phyloP scores from a whole-genome alignment of 176 grass and related monocot species.

The Lolium perenne region DNA sequence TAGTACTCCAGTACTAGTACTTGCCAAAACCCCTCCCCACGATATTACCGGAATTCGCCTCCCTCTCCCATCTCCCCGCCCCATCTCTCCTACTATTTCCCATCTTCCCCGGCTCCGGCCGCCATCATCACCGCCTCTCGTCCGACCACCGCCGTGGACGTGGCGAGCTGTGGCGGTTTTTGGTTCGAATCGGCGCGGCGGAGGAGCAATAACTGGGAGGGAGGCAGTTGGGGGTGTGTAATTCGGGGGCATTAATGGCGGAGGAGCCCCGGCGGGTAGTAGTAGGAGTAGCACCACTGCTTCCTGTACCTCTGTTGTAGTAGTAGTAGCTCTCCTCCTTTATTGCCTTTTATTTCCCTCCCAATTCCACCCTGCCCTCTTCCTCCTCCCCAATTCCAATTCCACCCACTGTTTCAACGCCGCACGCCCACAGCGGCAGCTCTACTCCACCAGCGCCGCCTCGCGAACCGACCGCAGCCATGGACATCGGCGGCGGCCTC shows the following conservation, averaged over 20 bases:
- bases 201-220: constrained; percentile 54
- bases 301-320: constrained; percentile 26
- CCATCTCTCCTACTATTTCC: background rate
- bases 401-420: constrained; percentile 43
- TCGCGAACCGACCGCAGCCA: background rate
- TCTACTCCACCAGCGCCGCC: background rate
- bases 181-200: constrained; percentile 34
- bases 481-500: constrained; percentile 12
- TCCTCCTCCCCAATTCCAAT: constrained; percentile 10
- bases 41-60: constrained; percentile 12
- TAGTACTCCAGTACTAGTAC: background rate
- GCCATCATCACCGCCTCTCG: background rate
- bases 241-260: constrained; percentile 68
- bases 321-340: constrained; percentile 32
- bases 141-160: background rate
- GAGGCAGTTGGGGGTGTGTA: constrained; percentile 58
- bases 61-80: constrained; percentile 4
- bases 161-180: background rate
- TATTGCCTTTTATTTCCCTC: constrained; percentile 57
- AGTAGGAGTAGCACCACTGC: background rate
- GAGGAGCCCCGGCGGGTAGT: constrained; percentile 28
- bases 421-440: background rate
- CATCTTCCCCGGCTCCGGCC: background rate
- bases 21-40: constrained; percentile 28
- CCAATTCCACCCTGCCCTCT: constrained; percentile 48